Conservation (phyloP, 2,329 filamentous ascomycete species). For the Aspergillus versicolor region DNA sequence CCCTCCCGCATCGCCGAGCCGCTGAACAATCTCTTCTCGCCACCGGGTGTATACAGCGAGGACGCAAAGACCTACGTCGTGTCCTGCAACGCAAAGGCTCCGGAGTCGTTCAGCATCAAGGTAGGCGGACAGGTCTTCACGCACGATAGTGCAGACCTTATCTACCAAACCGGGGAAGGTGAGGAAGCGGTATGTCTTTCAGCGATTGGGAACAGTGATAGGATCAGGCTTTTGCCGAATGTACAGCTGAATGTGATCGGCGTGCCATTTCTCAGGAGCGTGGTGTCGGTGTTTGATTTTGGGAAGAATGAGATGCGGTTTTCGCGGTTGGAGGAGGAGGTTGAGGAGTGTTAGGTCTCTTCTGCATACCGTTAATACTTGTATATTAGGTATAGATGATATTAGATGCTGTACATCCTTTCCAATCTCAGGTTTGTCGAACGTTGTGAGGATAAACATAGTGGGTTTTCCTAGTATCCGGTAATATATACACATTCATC, state of each 20-base stretch:
- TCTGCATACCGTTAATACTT: too few relatives aligned
- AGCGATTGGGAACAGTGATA: conserved; percentile 27
- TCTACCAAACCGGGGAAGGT: conserved; percentile 24
- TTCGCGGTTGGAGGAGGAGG: conserved; percentile 22
- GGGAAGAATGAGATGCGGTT: conserved; percentile 50
- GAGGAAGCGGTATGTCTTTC: conserved; percentile 16
- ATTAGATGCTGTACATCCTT: too few relatives aligned
- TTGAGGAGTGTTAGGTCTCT: too few relatives aligned
- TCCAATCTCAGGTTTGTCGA: too few relatives aligned
- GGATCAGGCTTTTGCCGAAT: conserved; percentile 28
- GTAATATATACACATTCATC: too few relatives aligned
- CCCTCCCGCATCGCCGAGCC: conserved; percentile 39
- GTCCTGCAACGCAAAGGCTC: conserved; percentile 43
- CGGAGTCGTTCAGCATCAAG: conserved; percentile 39
- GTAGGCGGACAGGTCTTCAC: conserved; percentile 39
- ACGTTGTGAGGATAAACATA: too few relatives aligned
- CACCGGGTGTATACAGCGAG: conserved; percentile 38
- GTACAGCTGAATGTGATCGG: conserved; percentile 43
- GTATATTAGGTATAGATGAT: too few relatives aligned
- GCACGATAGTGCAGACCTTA: conserved; percentile 31
- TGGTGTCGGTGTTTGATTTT: conserved; percentile 53
- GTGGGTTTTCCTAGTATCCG: too few relatives aligned
- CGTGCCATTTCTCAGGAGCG: conserved; percentile 51
- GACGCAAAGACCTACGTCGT: conserved; percentile 38
- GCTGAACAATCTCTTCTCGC: conserved; percentile 44